Evolutionary conservation across 495 filamentous ascomycete species (phyloP).

Genomic region (Aspergillus bertholletiae): DNA sequence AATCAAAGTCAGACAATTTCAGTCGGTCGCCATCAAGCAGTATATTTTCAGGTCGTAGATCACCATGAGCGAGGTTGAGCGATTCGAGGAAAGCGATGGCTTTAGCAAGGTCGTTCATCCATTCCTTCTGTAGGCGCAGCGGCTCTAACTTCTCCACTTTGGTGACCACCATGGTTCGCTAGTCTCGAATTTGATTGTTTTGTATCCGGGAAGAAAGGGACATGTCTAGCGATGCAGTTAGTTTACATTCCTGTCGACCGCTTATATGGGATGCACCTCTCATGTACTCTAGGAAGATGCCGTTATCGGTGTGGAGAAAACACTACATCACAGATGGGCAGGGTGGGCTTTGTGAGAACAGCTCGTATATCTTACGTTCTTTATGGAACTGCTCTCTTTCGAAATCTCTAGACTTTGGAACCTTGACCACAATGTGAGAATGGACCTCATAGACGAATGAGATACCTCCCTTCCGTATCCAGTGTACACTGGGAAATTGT

Average conservation of each 20-base stretch:
- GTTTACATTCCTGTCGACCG: constrained; percentile 6
- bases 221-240: constrained; percentile 12
- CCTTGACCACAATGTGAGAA: constrained; percentile 36
- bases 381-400: constrained; percentile 31
- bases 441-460: constrained; percentile 39
- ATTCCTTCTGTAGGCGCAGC: constrained; percentile 26
- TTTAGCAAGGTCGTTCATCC: constrained; percentile 40
- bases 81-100: constrained; percentile 37
- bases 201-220: constrained; percentile 24
- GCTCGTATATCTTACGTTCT: constrained; percentile 30
- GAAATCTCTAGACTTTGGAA: constrained; percentile 29
- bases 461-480: constrained; percentile 32
- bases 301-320: constrained; percentile 26
- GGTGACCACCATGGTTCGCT: constrained; percentile 23
- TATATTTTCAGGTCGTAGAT: constrained; percentile 30
- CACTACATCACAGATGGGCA: constrained; percentile 32
- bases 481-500: constrained; percentile 25
- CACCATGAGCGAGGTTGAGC: constrained; percentile 33
- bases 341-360: constrained; percentile 25
- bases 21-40: constrained; percentile 23
- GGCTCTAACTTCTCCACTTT: constrained; percentile 30
- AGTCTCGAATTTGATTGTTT: constrained; percentile 21
- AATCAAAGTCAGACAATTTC: constrained; percentile 29
- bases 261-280: constrained; percentile 19
- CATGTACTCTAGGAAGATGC: constrained; percentile 41